Conservation (phyloP, 2,329 filamentous ascomycete genomes). For the Colletotrichum liaoningense region DNA sequence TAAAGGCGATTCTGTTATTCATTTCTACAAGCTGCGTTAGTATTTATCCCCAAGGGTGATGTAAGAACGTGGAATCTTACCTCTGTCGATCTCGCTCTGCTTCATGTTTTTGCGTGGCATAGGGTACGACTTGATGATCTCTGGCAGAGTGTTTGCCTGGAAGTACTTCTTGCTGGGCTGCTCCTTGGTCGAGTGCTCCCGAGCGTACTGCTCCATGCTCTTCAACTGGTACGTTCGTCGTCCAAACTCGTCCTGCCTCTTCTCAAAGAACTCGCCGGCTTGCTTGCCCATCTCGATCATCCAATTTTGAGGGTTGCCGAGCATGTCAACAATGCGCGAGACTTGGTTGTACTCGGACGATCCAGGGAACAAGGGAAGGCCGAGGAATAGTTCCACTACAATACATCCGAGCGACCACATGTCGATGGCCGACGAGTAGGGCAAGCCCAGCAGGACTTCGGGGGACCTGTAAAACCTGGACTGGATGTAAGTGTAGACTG, state of each 20-base stretch:
- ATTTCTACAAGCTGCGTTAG: constrained; percentile 75
- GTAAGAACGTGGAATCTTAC: constrained; percentile 57
- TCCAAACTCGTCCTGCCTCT: constrained; percentile 89
- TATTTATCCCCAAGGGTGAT: neutral
- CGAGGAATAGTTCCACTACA: constrained; percentile 96
- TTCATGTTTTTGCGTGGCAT: constrained; percentile 99
- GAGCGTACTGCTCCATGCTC: constrained; percentile 96
- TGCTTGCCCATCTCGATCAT: constrained; percentile 99
- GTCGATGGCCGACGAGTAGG: constrained; percentile 98
- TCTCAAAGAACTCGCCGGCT: constrained; percentile 96
- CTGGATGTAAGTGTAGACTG: constrained; percentile 99
- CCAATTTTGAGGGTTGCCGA: constrained; percentile 95
- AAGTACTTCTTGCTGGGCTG: constrained; percentile 99
- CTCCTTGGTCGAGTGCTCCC: constrained; percentile 96
- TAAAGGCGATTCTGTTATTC: constrained; percentile 97
- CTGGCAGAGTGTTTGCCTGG: constrained; percentile 89
- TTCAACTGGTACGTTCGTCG: constrained; percentile 92
- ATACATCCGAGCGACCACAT: constrained; percentile 99
- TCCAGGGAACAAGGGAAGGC: constrained; percentile 92
- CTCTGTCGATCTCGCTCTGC: constrained; percentile 93
- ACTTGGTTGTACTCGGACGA: constrained; percentile 99
- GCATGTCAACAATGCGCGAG: constrained; percentile 96
- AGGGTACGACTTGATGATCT: constrained; percentile 97
- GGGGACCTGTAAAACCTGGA: constrained; percentile 98
- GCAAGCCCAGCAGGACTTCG: constrained; percentile 92